phyloP scores from a whole-genome alignment of 2,329 filamentous ascomycete species.

The Colletotrichum scovillei region DNA sequence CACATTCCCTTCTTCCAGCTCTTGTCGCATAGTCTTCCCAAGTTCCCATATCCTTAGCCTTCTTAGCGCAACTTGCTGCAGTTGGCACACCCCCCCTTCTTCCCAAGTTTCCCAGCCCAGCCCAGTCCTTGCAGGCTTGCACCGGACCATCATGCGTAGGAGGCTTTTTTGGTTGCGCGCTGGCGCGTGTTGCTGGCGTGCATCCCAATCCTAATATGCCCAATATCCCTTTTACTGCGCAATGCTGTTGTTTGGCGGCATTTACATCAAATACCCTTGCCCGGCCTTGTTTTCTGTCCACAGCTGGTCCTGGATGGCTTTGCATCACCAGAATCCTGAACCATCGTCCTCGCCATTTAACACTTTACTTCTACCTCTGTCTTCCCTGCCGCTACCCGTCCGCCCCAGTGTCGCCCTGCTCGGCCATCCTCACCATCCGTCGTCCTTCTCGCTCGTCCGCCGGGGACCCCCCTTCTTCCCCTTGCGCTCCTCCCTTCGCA shows the following conservation, averaged over 20 bases:
- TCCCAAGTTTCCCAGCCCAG: neutral
- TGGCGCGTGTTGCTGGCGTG: conserved; percentile 3
- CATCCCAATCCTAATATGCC: neutral
- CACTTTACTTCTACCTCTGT: neutral
- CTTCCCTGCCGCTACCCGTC: neutral
- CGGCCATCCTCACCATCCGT: neutral
- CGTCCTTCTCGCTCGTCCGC: neutral
- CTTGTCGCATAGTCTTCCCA: neutral
- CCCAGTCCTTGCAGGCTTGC: conserved; percentile 1
- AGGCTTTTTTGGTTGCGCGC: conserved; percentile 13
- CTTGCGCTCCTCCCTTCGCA: neutral
- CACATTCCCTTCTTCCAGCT: conserved; percentile 1
- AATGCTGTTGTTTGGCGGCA: neutral
- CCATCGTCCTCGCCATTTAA: neutral
- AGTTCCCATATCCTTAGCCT: neutral
- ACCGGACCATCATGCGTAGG: neutral
- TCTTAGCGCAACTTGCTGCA: too few relatives aligned
- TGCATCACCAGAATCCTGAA: conserved; percentile 6
- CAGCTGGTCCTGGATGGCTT: conserved; percentile 24
- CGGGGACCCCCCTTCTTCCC: neutral
- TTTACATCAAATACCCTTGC: conserved; percentile 8
- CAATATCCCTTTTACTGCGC: conserved; percentile 21
- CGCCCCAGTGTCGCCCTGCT: neutral
- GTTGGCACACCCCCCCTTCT: too few relatives aligned
- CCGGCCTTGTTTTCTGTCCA: conserved; percentile 1